Conservation (phyloP, 2,329 filamentous ascomycete species). For the Aureobasidium sp. region DNA sequence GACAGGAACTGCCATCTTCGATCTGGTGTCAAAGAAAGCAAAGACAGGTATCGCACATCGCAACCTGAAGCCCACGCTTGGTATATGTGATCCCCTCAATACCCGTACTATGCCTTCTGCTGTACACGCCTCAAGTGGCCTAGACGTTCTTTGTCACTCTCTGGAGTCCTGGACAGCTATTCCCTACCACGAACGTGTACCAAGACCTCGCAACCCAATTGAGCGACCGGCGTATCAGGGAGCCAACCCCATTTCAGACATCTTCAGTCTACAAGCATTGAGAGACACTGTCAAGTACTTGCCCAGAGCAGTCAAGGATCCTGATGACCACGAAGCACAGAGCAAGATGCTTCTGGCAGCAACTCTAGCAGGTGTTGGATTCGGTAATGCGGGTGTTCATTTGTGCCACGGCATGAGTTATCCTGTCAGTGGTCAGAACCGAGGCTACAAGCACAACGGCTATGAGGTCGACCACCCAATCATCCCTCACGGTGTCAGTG, state of each 20-base stretch:
- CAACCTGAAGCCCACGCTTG: constrained; percentile 94
- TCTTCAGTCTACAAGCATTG: constrained; percentile 92
- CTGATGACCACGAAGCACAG: constrained; percentile 93
- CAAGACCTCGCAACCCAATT: constrained; percentile 89
- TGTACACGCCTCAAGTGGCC: constrained; percentile 90
- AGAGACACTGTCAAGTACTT: constrained; percentile 91
- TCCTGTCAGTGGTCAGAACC: constrained; percentile 96
- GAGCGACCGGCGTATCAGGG: constrained; percentile 95
- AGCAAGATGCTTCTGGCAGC: constrained; percentile 96
- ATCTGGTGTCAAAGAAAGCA: constrained; percentile 87
- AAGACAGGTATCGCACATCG: constrained; percentile 98
- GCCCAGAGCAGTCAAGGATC: constrained; percentile 85
- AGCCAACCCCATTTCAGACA: constrained; percentile 97
- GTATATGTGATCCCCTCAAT: constrained; percentile 88
- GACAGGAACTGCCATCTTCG: constrained; percentile 98
- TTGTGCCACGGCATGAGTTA: constrained; percentile 95
- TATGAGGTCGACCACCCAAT: constrained; percentile 81
- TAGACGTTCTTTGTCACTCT: constrained; percentile 96
- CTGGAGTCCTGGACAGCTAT: constrained; percentile 99
- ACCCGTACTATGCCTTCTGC: constrained; percentile 96
- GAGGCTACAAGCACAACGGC: constrained; percentile 88
- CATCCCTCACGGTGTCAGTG: constrained; percentile 96
- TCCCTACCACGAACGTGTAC: constrained; percentile 87
- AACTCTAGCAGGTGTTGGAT: constrained; percentile 94
- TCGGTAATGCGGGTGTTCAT: constrained; percentile 98